Evolutionary conservation across 2,329 filamentous ascomycete species (phyloP), one percentile per base, ranked within the genome.

Genomic region (Daldinia sp.): DNA sequence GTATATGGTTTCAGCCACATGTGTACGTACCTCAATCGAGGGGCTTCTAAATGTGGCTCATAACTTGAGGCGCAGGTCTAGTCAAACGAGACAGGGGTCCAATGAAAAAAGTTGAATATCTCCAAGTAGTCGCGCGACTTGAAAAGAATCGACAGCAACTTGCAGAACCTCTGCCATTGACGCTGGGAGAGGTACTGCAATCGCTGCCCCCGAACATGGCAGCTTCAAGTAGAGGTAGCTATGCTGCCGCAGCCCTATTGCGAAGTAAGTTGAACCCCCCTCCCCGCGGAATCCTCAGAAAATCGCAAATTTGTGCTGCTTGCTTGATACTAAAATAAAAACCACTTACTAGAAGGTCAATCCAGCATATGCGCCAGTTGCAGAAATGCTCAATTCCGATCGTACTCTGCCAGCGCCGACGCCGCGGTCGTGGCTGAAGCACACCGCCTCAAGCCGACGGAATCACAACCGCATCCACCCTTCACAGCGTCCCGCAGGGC

Each of bases 221-320:
- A 72, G 83, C 85, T 73, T 84, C 86, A 74, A 87, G 87, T 81
- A 86, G 87, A 83, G 86, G 87, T 72, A 79, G 84, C 72, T 82
- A 79, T 76, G 83, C 83, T 76, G 78, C 84, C 66, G 81, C 83
- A 74, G 81, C 82, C 71, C 79, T 85, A 61, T 73, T 89, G 65
- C 82, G 82, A 76, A 82, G 88, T 89, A 76, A 77, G 85, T 77
- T 20, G 18, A 26, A 26, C 30, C 41, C 51, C 20, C 20, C 20
- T 23, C 20, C 20, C 63, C n/a, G 37, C 13, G 7, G 9, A 10
- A 55, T 37, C 12, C 6, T 6, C 12, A 41, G 33, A 10, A 56
- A 54, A 48, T 10, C 26, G 30, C 35, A 46, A n/a, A 46, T 51
- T n/a, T n/a, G 73, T 76, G 67, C 76, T 74, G 30, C 76, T 74